Percentiles rank a stretch among this genome's conserved stretches.
phyloP scores from a whole-genome alignment of 768 basidiomycete species.

The Rhizopogon sp. region DNA sequence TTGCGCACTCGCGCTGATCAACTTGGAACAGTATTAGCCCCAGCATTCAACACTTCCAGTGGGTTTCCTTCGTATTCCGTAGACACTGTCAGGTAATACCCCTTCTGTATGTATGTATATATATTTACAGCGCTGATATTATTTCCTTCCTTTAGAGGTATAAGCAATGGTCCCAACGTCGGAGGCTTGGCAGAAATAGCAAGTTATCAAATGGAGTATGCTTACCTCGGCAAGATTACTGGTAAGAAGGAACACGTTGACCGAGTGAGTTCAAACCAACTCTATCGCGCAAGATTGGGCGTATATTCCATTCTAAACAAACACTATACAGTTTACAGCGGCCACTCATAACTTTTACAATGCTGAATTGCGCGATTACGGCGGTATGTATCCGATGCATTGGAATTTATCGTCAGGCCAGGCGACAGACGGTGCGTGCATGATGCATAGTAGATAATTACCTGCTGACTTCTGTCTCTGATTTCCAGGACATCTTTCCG shows the following conservation, averaged over 20 bases:
- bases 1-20: conserved; percentile 72
- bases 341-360: conserved; percentile 44
- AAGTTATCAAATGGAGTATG: conserved; percentile 79
- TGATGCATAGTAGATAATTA: neutral
- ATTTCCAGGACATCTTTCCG: conserved; percentile 41
- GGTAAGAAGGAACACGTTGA: conserved; percentile 61
- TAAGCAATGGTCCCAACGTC: conserved; percentile 24
- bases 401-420: conserved; percentile 50
- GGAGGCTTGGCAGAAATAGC: conserved; percentile 74
- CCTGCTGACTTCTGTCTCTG: neutral
- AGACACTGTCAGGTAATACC: conserved; percentile 53
- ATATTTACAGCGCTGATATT: neutral
- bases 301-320: neutral
- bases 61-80: conserved; percentile 72
- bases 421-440: conserved; percentile 43
- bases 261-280: conserved; percentile 34
- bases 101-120: neutral
- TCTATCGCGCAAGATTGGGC: neutral
- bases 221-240: conserved; percentile 76
- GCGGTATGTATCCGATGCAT: conserved; percentile 59
- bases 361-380: conserved; percentile 39
- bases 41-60: conserved; percentile 62
- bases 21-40: conserved; percentile 66
- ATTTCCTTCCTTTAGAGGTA: neutral
- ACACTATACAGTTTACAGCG: conserved; percentile 35